Evolutionary conservation across 371 early-diverging fungal genomes (phyloP).

Genomic region (Mucor velutinosus): DNA sequence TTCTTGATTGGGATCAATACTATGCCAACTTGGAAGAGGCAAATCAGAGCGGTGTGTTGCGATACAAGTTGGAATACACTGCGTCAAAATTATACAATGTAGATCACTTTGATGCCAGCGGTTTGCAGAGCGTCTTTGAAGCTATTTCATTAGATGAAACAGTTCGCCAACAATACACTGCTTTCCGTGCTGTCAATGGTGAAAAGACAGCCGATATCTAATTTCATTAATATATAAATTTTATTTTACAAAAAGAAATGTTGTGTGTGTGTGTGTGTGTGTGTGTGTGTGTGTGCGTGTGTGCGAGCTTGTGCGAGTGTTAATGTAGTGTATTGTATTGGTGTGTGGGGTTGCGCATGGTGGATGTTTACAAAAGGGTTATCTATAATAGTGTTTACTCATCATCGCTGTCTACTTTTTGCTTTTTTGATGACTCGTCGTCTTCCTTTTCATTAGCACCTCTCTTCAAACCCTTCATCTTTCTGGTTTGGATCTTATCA

Average conservation of each 20-base stretch:
- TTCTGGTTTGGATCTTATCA: constrained; percentile 91
- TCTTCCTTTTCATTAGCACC: constrained; percentile 56
- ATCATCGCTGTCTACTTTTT: constrained; percentile 38
- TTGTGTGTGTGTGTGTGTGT: not conserved
- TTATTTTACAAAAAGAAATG: constrained; percentile 11
- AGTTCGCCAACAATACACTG: constrained; percentile 33
- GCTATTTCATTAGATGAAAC: constrained; percentile 8
- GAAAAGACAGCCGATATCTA: not conserved
- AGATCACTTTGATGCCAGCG: constrained; percentile 24
- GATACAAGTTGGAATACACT: constrained; percentile 51
- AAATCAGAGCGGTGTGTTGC: constrained; percentile 34
- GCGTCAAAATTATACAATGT: constrained; percentile 44
- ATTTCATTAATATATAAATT: constrained; percentile 2
- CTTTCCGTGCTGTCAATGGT: constrained; percentile 37
- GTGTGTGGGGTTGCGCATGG: not conserved
- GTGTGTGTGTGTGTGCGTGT: not conserved
- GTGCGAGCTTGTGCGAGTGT: no score
- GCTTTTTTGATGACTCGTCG: constrained; percentile 41
- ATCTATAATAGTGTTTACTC: not conserved
- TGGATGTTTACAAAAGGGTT: constrained; percentile 4
- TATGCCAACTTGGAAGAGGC: constrained; percentile 46
- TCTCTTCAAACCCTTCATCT: constrained; percentile 92
- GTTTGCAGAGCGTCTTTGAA: constrained; percentile 11
- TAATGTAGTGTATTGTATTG: not conserved
- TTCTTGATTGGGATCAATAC: constrained; percentile 57